A percentile compares a stretch with the other conserved stretches of the same genome.
These are phyloP conservation scores for Penicillium rolfsii DNA, from an alignment of 2,329 filamentous ascomycete genomes.

Conservation along the genomic window DNA sequence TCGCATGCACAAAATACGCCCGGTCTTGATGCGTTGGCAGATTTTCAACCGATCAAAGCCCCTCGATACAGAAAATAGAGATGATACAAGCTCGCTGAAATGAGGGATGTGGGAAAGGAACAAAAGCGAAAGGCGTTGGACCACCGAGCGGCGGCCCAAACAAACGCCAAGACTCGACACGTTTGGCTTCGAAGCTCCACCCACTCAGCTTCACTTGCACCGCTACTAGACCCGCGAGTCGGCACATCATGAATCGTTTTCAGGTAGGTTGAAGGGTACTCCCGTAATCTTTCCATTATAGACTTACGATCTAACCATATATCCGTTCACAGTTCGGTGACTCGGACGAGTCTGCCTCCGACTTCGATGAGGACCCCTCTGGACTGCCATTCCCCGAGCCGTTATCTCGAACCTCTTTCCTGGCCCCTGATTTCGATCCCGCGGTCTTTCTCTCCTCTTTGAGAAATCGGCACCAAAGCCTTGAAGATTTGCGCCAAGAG, in stretches of 20 bases:
- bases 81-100: not conserved
- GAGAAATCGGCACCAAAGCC: constrained; percentile 86
- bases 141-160: constrained; percentile 12
- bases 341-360: constrained; percentile 51
- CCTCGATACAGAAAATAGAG: constrained; percentile 3
- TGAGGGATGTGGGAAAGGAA: not conserved
- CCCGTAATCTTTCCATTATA: not conserved
- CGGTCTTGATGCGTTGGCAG: constrained; percentile 26
- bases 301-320: not conserved
- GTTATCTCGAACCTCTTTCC: constrained; percentile 80
- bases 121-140: not conserved
- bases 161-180: constrained; percentile 27
- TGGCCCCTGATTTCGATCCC: constrained; percentile 75
- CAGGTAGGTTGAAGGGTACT: constrained; percentile 32
- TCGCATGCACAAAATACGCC: constrained; percentile 24
- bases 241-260: constrained; percentile 37
- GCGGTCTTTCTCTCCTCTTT: constrained; percentile 81
- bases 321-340: constrained; percentile 47
- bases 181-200: constrained; percentile 19
- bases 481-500: constrained; percentile 88
- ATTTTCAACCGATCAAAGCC: constrained; percentile 10
- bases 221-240: constrained; percentile 11
- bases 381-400: constrained; percentile 86
- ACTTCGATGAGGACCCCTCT: constrained; percentile 62
- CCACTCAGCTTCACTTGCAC: constrained; percentile 15